Conservation (phyloP, 257 asterid species). For the Asclepias syriaca region DNA sequence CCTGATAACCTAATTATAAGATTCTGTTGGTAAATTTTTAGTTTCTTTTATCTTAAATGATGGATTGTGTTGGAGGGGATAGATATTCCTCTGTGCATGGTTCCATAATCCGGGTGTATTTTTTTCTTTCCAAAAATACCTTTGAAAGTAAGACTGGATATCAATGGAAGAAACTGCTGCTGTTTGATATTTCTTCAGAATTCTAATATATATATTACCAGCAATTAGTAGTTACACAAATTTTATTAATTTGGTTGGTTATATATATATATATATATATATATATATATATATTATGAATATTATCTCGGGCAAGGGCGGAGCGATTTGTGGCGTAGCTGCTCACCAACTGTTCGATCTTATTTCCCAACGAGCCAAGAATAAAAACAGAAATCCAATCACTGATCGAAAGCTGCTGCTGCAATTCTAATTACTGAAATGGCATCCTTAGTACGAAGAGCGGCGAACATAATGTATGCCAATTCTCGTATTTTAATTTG, state of each 20-base stretch:
- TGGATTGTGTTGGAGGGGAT: not conserved
- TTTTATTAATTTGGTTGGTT: too few species aligned
- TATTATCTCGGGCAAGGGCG: too few species aligned
- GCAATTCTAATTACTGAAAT: not conserved
- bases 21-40: not conserved
- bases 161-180: not conserved
- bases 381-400: not conserved
- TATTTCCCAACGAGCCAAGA: not conserved
- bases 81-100: too few species aligned
- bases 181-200: not conserved
- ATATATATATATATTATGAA: too few species aligned
- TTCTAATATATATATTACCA: too few species aligned
- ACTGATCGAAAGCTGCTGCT: not conserved
- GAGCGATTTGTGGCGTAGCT: too few species aligned
- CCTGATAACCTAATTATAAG: constrained; percentile 1
- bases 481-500: not conserved
- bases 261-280: too few species aligned
- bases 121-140: not conserved
- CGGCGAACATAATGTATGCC: not conserved
- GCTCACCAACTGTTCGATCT: constrained; percentile 12
- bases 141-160: not conserved
- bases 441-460: constrained; percentile 5
- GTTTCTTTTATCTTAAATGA: not conserved
- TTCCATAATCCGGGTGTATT: too few species aligned
- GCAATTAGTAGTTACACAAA: too few species aligned